Evolutionary conservation across 148 eudicot genomes (phyloP).

Genomic region (Chenopodium suecicum): DNA sequence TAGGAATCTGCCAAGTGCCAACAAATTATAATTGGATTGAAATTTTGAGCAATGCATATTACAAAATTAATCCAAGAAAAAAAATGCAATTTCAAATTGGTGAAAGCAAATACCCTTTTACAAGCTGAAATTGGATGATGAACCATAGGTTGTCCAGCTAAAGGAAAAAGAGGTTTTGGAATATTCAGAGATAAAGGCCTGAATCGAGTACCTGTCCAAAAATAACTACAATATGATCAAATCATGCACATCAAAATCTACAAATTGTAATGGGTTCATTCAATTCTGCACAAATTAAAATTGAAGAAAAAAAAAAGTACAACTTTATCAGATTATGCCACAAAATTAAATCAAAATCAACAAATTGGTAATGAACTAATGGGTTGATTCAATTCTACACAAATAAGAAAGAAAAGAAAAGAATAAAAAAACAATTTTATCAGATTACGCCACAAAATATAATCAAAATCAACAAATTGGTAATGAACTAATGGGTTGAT

Average conservation of each 20-base stretch:
- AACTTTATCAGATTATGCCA: too few relatives aligned
- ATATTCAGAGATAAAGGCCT: slow-evolving; percentile 81
- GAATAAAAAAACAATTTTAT: neutral
- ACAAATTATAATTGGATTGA: slow-evolving; percentile 6
- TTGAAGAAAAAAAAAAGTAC: too few relatives aligned
- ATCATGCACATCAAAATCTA: neutral
- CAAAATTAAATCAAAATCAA: too few relatives aligned
- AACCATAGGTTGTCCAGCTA: slow-evolving; percentile 97
- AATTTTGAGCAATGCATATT: slow-evolving; percentile 1
- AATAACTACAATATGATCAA: slow-evolving; percentile 1
- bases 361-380: too few relatives aligned
- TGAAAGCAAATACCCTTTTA: slow-evolving; percentile 54
- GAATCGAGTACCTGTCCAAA: slow-evolving; percentile 72
- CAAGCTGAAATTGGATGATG: slow-evolving; percentile 96
- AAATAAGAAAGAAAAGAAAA: neutral
- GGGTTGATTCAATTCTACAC: too few relatives aligned
- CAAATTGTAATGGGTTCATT: neutral
- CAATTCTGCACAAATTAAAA: neutral
- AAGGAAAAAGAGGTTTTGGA: slow-evolving; percentile 92
- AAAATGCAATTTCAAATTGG: neutral
- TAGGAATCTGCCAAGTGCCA: slow-evolving; percentile 68
- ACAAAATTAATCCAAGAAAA: neutral
- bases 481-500: too few relatives aligned
- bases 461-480: too few relatives aligned
- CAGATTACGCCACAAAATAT: too few relatives aligned